A percentile compares a stretch with the other conserved stretches of the same genome.
These are phyloP conservation scores for Naganishia friedmannii DNA, from an alignment of 768 basidiomycete genomes.

Conservation along the genomic window DNA sequence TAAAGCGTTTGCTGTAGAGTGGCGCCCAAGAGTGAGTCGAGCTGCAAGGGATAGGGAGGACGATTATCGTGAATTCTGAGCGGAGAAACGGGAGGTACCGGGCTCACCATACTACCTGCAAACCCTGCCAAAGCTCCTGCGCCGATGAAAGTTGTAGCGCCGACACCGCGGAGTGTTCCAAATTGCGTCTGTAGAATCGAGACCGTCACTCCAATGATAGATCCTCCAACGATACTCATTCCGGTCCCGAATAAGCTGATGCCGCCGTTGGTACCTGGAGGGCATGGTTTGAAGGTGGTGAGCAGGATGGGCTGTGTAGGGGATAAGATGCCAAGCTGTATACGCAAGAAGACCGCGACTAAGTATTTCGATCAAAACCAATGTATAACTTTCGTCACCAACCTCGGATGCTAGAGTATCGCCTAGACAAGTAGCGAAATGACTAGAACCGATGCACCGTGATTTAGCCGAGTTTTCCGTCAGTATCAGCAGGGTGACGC, in stretches of 20 bases:
- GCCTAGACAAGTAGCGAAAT: conserved; percentile 82
- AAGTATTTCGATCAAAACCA: not conserved
- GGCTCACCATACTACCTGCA: conserved; percentile 72
- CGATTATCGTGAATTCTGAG: not conserved
- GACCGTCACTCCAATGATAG: conserved; percentile 66
- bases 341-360: not conserved
- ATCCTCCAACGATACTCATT: conserved; percentile 70
- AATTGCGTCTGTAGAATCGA: conserved; percentile 56
- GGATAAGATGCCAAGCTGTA: conserved; percentile 75
- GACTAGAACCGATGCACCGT: conserved; percentile 55
- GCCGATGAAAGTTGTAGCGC: conserved; percentile 55
- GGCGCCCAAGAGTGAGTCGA: conserved; percentile 84
- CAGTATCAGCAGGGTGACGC: not conserved
- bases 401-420: conserved; percentile 86
- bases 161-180: conserved; percentile 36
- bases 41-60: conserved; percentile 51
- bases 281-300: conserved; percentile 71
- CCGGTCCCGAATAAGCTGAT: conserved; percentile 72
- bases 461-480: not conserved
- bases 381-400: not conserved
- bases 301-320: conserved; percentile 63
- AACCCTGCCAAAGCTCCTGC: conserved; percentile 70
- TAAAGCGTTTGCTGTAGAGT: conserved; percentile 78
- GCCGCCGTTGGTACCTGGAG: conserved; percentile 87
- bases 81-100: not conserved